Evolutionary conservation across 2,329 filamentous ascomycete species (phyloP).

Genomic region (Aspergillus sp.): DNA sequence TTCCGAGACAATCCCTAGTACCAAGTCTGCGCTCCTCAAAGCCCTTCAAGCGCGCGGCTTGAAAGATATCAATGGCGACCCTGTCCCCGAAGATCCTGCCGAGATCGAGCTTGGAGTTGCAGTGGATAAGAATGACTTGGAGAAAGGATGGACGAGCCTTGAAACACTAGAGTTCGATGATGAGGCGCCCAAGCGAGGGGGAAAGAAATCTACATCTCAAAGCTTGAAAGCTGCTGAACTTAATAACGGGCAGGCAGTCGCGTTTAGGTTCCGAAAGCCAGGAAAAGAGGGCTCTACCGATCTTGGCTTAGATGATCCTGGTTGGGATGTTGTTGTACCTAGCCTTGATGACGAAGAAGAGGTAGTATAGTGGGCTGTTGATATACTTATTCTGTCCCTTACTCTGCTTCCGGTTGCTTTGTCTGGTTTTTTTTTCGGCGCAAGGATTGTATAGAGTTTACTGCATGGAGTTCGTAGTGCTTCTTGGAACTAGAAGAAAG

Average conservation of each 20-base stretch:
- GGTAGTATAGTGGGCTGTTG: slow-evolving; percentile 7
- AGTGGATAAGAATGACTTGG: slow-evolving; percentile 48
- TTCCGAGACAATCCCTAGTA: slow-evolving; percentile 55
- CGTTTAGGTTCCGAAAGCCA: slow-evolving; percentile 35
- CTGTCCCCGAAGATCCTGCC: slow-evolving; percentile 38
- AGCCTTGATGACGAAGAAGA: slow-evolving; percentile 36
- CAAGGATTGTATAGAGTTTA: slow-evolving; percentile 1
- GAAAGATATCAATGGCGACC: slow-evolving; percentile 38
- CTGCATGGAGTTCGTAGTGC: not conserved
- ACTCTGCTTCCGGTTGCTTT: not conserved
- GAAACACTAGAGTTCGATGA: slow-evolving; percentile 30
- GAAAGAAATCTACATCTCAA: slow-evolving; percentile 26
- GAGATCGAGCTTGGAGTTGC: slow-evolving; percentile 50
- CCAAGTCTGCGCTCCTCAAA: slow-evolving; percentile 60
- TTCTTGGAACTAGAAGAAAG: not conserved
- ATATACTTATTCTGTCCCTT: not conserved
- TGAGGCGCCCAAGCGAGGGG: slow-evolving; percentile 26
- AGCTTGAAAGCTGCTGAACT: slow-evolving; percentile 31
- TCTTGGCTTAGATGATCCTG: slow-evolving; percentile 31
- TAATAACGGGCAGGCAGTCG: slow-evolving; percentile 31
- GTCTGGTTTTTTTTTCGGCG: slow-evolving; percentile 1
- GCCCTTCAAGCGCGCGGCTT: slow-evolving; percentile 52
- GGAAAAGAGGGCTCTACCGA: slow-evolving; percentile 20
- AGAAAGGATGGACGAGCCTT: slow-evolving; percentile 51
- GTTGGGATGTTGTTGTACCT: slow-evolving; percentile 39